Conservation (phyloP, 2,329 filamentous ascomycete genomes). For the Hypoxylon sp. region DNA sequence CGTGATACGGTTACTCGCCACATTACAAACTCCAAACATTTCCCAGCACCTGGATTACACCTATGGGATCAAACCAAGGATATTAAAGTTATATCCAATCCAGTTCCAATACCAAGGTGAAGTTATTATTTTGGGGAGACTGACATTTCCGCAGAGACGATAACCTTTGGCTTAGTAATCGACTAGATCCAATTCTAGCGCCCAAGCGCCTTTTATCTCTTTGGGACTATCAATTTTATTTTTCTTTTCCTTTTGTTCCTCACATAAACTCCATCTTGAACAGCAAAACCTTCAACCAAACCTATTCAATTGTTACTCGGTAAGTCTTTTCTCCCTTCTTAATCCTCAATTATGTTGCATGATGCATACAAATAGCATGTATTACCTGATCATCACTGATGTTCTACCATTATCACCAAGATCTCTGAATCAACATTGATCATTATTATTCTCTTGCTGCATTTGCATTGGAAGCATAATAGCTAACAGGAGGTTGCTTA, state of each 20-base stretch:
- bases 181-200: conserved; percentile 10
- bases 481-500: conserved; percentile 32
- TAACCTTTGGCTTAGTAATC: conserved; percentile 28
- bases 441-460: conserved; percentile 35
- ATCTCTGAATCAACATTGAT: conserved; percentile 70
- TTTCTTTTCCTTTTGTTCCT: conserved; percentile 16
- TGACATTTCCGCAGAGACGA: conserved; percentile 16
- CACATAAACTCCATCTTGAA: conserved; percentile 3
- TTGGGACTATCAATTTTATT: conserved; percentile 4
- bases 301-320: conserved; percentile 17
- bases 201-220: conserved; percentile 1
- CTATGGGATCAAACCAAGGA: neutral
- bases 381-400: conserved; percentile 71
- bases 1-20: conserved; percentile 13
- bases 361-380: conserved; percentile 69
- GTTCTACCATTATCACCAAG: conserved; percentile 74
- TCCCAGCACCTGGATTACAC: neutral
- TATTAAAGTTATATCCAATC: neutral
- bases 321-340: conserved; percentile 35
- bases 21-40: conserved; percentile 1
- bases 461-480: conserved; percentile 1
- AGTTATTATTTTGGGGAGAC: neutral
- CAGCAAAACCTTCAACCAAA: neutral
- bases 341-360: conserved; percentile 54
- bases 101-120: neutral